Base-by-base conservation (phyloP, 768 basidiomycete genomes). In the Psilocybe cubensis region DNA sequence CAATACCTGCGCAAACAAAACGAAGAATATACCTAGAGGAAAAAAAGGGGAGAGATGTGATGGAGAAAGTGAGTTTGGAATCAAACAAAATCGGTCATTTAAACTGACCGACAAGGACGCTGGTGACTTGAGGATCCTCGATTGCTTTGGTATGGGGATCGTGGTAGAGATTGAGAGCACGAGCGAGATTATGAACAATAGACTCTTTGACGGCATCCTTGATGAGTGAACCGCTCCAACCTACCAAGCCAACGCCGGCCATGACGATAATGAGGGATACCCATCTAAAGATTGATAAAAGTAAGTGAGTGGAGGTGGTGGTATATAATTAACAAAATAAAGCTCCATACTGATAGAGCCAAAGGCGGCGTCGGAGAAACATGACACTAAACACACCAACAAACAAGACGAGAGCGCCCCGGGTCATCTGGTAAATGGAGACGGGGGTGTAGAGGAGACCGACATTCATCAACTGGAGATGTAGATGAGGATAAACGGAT, bases 381-480 rank as follows among this genome's bases (percentile, higher is more conserved):
- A 95, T 70, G 66, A 98, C 95, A 49, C 89, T 92, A 64, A 98
- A 84, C 54, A 92, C 68, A 44, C 94, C 96, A 58, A 98, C 96
- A 74, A 95, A 98, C 52, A 96, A 83, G 46, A 97, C 94, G 56
- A 97, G 86, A 41, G 94, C 90, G 49, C 96, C 95, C 57, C 91
- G 87, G 59, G 88, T 93, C 95, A 97, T 96, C 73, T 97, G 96
- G 78, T 93, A 98, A 65, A 98, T 94, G 41, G 92, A 95, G 53
- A 99, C 97, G 25, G 96, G 96, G 1, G 95, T 96, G 72, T 96
- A 94, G 33, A 99, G 83, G 45, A 99, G 82, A 53, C 97, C 97
- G 63, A 96, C 80, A 69, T 97, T 97, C 97, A 98, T 98, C 63
- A 97, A 68, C 83, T 84, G 56, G 41, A 45, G 56, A 29, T n/a